phyloP scores from a whole-genome alignment of 2,329 filamentous ascomycete species.

The Colletotrichum sp. region DNA sequence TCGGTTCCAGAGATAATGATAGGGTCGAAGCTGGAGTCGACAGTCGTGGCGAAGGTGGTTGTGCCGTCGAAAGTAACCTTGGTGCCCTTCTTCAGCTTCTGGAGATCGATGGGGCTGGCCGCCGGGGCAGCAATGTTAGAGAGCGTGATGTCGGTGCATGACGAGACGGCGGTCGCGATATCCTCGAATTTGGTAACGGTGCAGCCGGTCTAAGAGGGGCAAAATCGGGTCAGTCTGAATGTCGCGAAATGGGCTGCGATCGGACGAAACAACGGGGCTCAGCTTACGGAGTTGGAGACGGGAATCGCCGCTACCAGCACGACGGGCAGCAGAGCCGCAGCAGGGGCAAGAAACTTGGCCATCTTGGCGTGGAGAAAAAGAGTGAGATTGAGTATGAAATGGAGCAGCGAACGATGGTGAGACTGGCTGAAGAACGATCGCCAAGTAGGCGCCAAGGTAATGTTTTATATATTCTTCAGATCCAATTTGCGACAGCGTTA shows the following conservation, averaged over 20 bases:
- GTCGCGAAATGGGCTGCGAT: neutral
- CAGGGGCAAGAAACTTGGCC: neutral
- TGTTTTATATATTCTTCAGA: conserved; percentile 12
- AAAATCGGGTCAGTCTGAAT: neutral
- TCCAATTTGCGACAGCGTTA: neutral
- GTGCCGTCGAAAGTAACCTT: conserved; percentile 14
- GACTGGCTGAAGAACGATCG: neutral
- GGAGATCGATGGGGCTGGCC: conserved; percentile 6
- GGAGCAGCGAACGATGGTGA: neutral
- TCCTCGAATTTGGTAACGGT: neutral
- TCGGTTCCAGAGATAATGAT: conserved; percentile 14
- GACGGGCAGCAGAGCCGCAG: conserved; percentile 8
- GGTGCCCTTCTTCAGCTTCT: neutral
- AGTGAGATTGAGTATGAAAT: neutral
- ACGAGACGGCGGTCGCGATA: conserved; percentile 7
- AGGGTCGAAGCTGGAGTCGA: neutral
- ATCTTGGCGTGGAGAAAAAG: conserved; percentile 11
- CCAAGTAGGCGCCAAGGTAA: conserved; percentile 1
- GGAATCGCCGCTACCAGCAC: conserved; percentile 7
- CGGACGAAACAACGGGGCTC: neutral
- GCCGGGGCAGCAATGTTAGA: conserved; percentile 10
- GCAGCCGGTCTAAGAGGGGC: neutral
- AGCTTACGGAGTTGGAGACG: neutral
- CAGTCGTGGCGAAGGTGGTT: conserved; percentile 9
- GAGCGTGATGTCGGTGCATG: conserved; percentile 13